A percentile compares a stretch with the other conserved stretches of the same genome.
phyloP scores from a whole-genome alignment of 495 filamentous ascomycete genomes.

The Aspergillus ellipticus region DNA sequence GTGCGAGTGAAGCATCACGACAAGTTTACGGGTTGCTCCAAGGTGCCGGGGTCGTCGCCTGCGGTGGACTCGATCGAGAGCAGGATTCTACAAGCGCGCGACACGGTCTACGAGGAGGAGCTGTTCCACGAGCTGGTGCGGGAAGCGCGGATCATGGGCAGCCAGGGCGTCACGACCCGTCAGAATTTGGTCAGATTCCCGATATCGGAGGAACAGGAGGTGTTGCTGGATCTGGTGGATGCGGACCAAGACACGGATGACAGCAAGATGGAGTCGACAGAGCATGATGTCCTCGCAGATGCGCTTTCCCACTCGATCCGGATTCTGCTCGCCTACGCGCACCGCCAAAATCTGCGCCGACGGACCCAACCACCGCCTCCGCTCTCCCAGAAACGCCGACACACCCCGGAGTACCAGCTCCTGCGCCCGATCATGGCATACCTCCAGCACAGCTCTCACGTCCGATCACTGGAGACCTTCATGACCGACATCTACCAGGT shows the following conservation, averaged over 20 bases:
- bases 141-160: slow-evolving; percentile 68
- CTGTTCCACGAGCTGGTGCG: slow-evolving; percentile 86
- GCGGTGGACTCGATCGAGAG: slow-evolving; percentile 49
- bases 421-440: slow-evolving; percentile 64
- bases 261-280: slow-evolving; percentile 8
- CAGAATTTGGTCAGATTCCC: slow-evolving; percentile 57
- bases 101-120: slow-evolving; percentile 88
- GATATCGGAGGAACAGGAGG: slow-evolving; percentile 48
- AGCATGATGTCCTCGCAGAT: slow-evolving; percentile 46
- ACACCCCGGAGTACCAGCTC: slow-evolving; percentile 53
- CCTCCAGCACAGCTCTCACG: slow-evolving; percentile 54
- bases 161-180: slow-evolving; percentile 59
- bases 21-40: slow-evolving; percentile 38
- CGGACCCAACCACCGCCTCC: slow-evolving; percentile 60
- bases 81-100: slow-evolving; percentile 73
- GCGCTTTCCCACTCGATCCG: slow-evolving; percentile 57
- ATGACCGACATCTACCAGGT: slow-evolving; percentile 34
- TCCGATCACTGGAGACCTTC: slow-evolving; percentile 33
- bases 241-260: slow-evolving; percentile 35
- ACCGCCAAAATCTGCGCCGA: slow-evolving; percentile 61
- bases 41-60: slow-evolving; percentile 32
- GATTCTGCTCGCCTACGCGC: slow-evolving; percentile 67
- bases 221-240: slow-evolving; percentile 64
- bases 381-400: slow-evolving; percentile 46
- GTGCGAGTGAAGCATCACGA: slow-evolving; percentile 51